phyloP scores from a whole-genome alignment of 108 stramenopile genomes.

The Nitzschia sp. region DNA sequence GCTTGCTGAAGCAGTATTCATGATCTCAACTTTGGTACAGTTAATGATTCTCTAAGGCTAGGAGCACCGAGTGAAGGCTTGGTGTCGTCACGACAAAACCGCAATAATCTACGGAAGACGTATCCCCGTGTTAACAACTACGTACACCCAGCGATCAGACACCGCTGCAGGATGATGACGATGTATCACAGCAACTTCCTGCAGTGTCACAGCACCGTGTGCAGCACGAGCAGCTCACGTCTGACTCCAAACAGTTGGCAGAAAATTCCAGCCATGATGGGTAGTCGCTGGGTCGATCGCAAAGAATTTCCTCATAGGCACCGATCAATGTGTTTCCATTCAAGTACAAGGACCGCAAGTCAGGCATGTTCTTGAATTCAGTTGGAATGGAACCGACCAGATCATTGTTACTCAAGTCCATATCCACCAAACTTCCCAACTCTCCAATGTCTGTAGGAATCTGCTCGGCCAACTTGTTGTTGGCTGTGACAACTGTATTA shows the following conservation, averaged over 20 bases:
- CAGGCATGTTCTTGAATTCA: slow-evolving; percentile 33
- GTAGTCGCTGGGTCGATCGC: slow-evolving; percentile 13
- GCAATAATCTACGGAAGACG: neutral
- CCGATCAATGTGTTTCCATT: slow-evolving; percentile 11
- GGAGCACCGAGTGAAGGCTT: neutral
- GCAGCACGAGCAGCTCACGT: slow-evolving; percentile 14
- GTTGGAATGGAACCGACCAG: slow-evolving; percentile 42
- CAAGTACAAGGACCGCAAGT: neutral
- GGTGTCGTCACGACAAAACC: neutral
- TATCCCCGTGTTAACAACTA: neutral
- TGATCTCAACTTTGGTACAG: neutral
- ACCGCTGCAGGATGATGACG: neutral
- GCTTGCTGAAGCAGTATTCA: slow-evolving; percentile 1
- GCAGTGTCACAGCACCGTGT: slow-evolving; percentile 6
- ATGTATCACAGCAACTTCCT: slow-evolving; percentile 1
- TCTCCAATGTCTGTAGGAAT: slow-evolving; percentile 19
- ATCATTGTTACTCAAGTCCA: slow-evolving; percentile 37
- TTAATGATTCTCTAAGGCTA: neutral
- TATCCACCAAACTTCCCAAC: slow-evolving; percentile 11
- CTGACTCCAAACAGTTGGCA: slow-evolving; percentile 1
- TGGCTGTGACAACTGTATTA: neutral
- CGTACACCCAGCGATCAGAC: neutral
- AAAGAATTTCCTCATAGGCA: slow-evolving; percentile 1
- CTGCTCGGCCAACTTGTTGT: slow-evolving; percentile 11
- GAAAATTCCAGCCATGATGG: neutral